phyloP scores from a whole-genome alignment of 768 basidiomycete genomes.

The Gymnopilus junonius region DNA sequence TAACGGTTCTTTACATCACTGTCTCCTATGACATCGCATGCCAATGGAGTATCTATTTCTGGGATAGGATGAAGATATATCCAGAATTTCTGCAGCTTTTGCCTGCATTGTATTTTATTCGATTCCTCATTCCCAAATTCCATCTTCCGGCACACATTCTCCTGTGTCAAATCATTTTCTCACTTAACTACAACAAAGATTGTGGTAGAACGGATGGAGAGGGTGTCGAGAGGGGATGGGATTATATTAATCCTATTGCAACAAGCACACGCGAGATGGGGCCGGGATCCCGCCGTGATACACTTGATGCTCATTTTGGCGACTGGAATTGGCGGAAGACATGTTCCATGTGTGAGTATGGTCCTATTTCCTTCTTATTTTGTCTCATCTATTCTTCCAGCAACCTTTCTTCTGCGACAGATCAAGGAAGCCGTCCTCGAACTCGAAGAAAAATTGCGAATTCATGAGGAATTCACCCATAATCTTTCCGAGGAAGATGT shows the following conservation, averaged over 20 bases:
- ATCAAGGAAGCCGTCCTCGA: slow-evolving; percentile 8
- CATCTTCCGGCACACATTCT: slow-evolving; percentile 7
- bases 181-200: slow-evolving; percentile 22
- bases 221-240: slow-evolving; percentile 32
- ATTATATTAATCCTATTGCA: slow-evolving; percentile 30
- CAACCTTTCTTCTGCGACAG: slow-evolving; percentile 3
- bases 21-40: slow-evolving; percentile 39
- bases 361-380: no score
- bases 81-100: not conserved
- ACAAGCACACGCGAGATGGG: slow-evolving; percentile 43
- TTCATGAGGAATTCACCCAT: slow-evolving; percentile 1
- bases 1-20: slow-evolving; percentile 14
- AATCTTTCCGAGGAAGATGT: slow-evolving; percentile 13
- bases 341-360: no score
- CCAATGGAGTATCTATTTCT: slow-evolving; percentile 31
- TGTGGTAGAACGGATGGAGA: slow-evolving; percentile 43
- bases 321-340: slow-evolving; percentile 39
- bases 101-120: not conserved
- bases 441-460: no score
- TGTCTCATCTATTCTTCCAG: no score
- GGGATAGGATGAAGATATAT: not conserved
- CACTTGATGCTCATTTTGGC: slow-evolving; percentile 38
- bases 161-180: slow-evolving; percentile 1
- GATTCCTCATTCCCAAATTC: slow-evolving; percentile 20
- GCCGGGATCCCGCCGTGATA: slow-evolving; percentile 23